Conservation (phyloP, 352 stramenopile genomes). For the Lagenidium sp. region DNA sequence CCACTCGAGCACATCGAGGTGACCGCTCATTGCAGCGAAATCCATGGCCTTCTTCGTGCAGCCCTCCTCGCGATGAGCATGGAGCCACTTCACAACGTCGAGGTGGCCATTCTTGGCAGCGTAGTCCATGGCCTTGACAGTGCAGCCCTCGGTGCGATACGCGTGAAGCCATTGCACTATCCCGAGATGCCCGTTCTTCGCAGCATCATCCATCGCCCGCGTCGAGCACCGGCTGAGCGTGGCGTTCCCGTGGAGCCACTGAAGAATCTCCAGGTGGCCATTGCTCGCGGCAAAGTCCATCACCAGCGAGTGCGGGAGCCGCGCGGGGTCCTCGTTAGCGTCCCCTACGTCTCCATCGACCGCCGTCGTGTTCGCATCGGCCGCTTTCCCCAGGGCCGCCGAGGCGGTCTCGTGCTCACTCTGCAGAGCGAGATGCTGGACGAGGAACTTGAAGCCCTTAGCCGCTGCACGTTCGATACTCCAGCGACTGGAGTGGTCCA, state of each 20-base stretch:
- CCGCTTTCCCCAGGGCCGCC: too few species aligned
- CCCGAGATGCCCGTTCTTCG: constrained; percentile 45
- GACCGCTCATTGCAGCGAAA: constrained; percentile 41
- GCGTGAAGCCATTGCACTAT: constrained; percentile 63
- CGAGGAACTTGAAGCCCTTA: constrained; percentile 48
- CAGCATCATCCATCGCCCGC: constrained; percentile 55
- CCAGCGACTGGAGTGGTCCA: constrained; percentile 50
- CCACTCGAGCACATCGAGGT: constrained; percentile 40
- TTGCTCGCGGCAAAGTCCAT: constrained; percentile 69
- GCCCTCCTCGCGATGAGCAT: constrained; percentile 33
- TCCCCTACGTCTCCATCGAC: too few species aligned
- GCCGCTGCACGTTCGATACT: constrained; percentile 55
- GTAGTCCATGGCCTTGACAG: constrained; percentile 50
- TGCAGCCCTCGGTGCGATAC: constrained; percentile 61
- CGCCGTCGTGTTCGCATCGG: too few species aligned
- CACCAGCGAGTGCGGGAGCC: constrained; percentile 32
- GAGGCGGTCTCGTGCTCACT: too few species aligned
- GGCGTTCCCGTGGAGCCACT: constrained; percentile 44
- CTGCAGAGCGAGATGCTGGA: constrained; percentile 49
- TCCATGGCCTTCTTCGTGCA: constrained; percentile 43
- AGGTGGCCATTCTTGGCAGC: constrained; percentile 41
- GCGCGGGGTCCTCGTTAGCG: too few species aligned
- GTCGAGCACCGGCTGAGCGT: constrained; percentile 31
- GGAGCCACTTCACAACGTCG: constrained; percentile 50
- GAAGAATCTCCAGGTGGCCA: constrained; percentile 63